Conservation (phyloP, 352 stramenopile species). For the Achlya hypogyna region DNA sequence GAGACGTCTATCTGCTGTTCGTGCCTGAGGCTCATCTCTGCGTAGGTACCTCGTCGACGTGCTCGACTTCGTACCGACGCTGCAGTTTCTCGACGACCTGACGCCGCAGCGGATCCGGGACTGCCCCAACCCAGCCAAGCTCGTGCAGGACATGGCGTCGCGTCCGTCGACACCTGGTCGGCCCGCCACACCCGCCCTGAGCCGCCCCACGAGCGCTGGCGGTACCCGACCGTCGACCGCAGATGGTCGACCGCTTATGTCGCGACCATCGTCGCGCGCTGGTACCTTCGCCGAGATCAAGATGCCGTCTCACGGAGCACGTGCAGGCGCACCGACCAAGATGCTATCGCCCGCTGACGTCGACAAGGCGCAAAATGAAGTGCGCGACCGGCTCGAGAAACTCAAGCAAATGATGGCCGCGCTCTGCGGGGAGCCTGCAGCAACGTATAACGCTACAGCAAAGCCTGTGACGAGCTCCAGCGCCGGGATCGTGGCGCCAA, state of each 20-base stretch:
- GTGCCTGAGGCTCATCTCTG: not conserved
- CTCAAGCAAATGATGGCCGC: slow-evolving; percentile 41
- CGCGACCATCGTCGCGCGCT: slow-evolving; percentile 27
- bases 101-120: slow-evolving; percentile 22
- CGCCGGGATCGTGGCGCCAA: too few species aligned
- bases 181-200: not conserved
- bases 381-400: slow-evolving; percentile 39
- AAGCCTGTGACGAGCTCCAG: too few species aligned
- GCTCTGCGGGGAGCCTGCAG: slow-evolving; percentile 4
- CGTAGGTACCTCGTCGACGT: slow-evolving; percentile 51
- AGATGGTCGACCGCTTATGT: slow-evolving; percentile 27
- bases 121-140: slow-evolving; percentile 11
- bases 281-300: slow-evolving; percentile 21
- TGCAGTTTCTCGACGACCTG: slow-evolving; percentile 61
- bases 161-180: slow-evolving; percentile 4
- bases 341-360: slow-evolving; percentile 36
- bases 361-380: slow-evolving; percentile 39
- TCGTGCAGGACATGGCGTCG: not conserved
- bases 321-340: slow-evolving; percentile 29
- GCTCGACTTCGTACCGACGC: slow-evolving; percentile 29
- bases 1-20: not conserved
- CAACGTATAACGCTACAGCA: too few species aligned
- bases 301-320: not conserved
- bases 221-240: not conserved
- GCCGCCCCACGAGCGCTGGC: not conserved